Conservation (phyloP, 371 early-diverging fungal genomes). For the Mortierella sp. region DNA sequence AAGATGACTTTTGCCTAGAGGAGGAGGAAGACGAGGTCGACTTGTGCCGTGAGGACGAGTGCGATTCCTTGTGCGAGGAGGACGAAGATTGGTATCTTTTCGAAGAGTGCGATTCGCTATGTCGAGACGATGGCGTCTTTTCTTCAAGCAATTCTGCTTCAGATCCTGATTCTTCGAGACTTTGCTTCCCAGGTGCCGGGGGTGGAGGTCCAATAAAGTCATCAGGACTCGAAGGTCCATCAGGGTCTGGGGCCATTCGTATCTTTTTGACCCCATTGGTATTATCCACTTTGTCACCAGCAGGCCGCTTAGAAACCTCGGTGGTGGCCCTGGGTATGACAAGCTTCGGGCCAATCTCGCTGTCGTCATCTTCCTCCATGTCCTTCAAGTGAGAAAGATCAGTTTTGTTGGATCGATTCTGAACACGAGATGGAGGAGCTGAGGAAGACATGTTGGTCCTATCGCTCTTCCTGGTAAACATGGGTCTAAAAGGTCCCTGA, state of each 20-base stretch:
- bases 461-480: slow-evolving; percentile 54
- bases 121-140: neutral
- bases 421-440: slow-evolving; percentile 16
- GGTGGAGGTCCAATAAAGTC: slow-evolving; percentile 9
- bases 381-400: slow-evolving; percentile 50
- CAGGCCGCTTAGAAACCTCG: neutral
- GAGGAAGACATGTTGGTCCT: slow-evolving; percentile 4
- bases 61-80: slow-evolving; percentile 5
- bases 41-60: slow-evolving; percentile 11
- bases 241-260: neutral
- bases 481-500: slow-evolving; percentile 55
- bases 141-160: neutral
- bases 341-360: slow-evolving; percentile 34
- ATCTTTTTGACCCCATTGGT: neutral
- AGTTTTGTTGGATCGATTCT: slow-evolving; percentile 23
- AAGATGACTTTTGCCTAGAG: slow-evolving; percentile 17
- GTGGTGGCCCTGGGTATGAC: slow-evolving; percentile 2
- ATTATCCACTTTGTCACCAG: neutral
- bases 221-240: slow-evolving; percentile 1
- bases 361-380: slow-evolving; percentile 54
- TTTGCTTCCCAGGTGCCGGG: slow-evolving; percentile 1
- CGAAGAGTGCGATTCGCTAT: slow-evolving; percentile 1
- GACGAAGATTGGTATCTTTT: neutral
- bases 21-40: slow-evolving; percentile 17
- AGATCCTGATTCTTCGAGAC: neutral